A percentile compares a stretch with the other conserved stretches of the same genome.
Evolutionary conservation across 116 monocot species (phyloP).

Genomic region (Papilionanthe hybrid): DNA sequence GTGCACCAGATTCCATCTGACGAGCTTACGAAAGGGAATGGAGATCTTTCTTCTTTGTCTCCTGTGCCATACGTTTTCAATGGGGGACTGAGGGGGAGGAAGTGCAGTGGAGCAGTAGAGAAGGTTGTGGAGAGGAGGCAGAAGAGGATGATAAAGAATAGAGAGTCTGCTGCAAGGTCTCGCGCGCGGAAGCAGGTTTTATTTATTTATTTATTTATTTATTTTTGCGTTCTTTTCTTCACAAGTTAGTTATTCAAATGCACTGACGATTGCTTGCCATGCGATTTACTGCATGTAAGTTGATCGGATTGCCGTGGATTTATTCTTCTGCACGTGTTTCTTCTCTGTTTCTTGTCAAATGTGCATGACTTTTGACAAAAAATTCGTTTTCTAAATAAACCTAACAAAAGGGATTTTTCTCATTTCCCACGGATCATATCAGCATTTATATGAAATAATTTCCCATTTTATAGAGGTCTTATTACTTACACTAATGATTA

Average conservation of each 20-base stretch:
- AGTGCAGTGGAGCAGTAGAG: constrained; percentile 36
- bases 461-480: no score
- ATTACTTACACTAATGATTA: no score
- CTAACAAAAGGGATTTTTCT: no score
- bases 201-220: no score
- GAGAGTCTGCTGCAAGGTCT: constrained; percentile 84
- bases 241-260: background rate
- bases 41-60: constrained; percentile 20
- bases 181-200: constrained; percentile 80
- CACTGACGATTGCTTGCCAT: background rate
- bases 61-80: constrained; percentile 20
- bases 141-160: constrained; percentile 77
- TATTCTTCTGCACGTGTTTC: background rate
- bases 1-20: constrained; percentile 37
- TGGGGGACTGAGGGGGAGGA: constrained; percentile 23
- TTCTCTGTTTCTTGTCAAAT: background rate
- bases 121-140: constrained; percentile 72
- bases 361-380: background rate
- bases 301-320: background rate
- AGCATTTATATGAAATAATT: no score
- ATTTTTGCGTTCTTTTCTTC: background rate
- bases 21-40: constrained; percentile 30
- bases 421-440: no score
- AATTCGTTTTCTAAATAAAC: no score
- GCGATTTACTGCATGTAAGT: background rate